phyloP scores from a whole-genome alignment of 2,329 filamentous ascomycete species.

The Colletotrichum chrysophilum region DNA sequence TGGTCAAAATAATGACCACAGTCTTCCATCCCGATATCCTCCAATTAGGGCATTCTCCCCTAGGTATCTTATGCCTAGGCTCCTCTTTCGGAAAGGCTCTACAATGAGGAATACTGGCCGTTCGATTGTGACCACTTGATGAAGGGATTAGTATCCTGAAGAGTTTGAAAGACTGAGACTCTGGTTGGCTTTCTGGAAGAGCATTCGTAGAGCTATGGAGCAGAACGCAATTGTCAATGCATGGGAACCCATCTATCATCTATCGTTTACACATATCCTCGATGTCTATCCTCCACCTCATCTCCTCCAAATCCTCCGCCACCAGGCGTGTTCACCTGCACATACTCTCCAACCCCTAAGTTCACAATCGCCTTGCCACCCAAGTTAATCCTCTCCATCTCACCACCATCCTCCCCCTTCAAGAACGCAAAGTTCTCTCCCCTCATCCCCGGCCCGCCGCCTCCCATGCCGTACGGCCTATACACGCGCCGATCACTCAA shows the following conservation, averaged over 20 bases:
- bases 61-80: too few relatives aligned
- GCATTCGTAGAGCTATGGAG: too few relatives aligned
- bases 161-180: too few relatives aligned
- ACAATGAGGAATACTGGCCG: too few relatives aligned
- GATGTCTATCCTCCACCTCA: conserved; percentile 6
- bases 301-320: conserved; percentile 33
- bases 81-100: too few relatives aligned
- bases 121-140: too few relatives aligned
- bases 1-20: too few relatives aligned
- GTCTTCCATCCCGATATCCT: too few relatives aligned
- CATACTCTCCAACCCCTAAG: conserved; percentile 35
- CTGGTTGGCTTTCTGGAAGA: too few relatives aligned
- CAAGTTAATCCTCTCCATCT: conserved; percentile 33
- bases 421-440: conserved; percentile 33
- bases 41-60: too few relatives aligned
- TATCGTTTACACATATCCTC: neutral
- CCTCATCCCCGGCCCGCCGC: conserved; percentile 29
- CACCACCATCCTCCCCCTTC: conserved; percentile 28
- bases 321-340: conserved; percentile 40
- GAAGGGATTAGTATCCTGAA: too few relatives aligned
- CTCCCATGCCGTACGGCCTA: conserved; percentile 37
- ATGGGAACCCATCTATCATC: neutral
- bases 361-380: conserved; percentile 35
- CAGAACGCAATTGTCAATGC: too few relatives aligned
- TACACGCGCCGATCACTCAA: conserved; percentile 40